Percentiles rank a stretch among this genome's conserved stretches.
Conservation (phyloP, 495 filamentous ascomycete genomes). For the Endocarpon pusillum region DNA sequence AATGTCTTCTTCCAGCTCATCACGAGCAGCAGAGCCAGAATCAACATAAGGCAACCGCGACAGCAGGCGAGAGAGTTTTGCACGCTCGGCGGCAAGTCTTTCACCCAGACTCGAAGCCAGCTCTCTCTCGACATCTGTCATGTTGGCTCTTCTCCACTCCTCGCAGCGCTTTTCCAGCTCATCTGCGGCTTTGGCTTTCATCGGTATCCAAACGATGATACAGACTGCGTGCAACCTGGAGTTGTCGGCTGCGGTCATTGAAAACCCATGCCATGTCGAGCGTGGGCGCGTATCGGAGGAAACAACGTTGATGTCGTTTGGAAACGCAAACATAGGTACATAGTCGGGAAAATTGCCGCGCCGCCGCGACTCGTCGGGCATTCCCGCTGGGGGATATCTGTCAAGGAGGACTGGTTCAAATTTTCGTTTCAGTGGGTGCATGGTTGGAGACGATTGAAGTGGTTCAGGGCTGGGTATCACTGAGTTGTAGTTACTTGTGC, state of each 20-base stretch:
- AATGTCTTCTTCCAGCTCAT: constrained; percentile 81
- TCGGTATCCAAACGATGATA: constrained; percentile 80
- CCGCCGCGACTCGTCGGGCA: constrained; percentile 63
- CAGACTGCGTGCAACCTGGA: constrained; percentile 84
- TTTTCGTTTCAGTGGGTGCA: constrained; percentile 84
- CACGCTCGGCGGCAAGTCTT: constrained; percentile 72
- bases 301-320: constrained; percentile 92
- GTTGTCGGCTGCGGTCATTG: constrained; percentile 88
- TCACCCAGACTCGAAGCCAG: constrained; percentile 85
- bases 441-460: constrained; percentile 71
- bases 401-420: constrained; percentile 92
- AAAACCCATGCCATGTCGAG: constrained; percentile 96
- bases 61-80: constrained; percentile 74
- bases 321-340: constrained; percentile 97
- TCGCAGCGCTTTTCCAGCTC: constrained; percentile 85
- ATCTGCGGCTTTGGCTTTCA: constrained; percentile 65
- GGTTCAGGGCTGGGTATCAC: constrained; percentile 90
- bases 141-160: constrained; percentile 83
- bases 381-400: constrained; percentile 71
- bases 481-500: constrained; percentile 94
- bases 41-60: constrained; percentile 62
- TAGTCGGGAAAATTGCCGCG: constrained; percentile 89
- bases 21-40: constrained; percentile 65
- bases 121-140: constrained; percentile 91
- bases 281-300: constrained; percentile 85